Evolutionary conservation across 495 filamentous ascomycete species (phyloP), one percentile per base, ranked within the genome.

Genomic region (Penicillium paradoxum): DNA sequence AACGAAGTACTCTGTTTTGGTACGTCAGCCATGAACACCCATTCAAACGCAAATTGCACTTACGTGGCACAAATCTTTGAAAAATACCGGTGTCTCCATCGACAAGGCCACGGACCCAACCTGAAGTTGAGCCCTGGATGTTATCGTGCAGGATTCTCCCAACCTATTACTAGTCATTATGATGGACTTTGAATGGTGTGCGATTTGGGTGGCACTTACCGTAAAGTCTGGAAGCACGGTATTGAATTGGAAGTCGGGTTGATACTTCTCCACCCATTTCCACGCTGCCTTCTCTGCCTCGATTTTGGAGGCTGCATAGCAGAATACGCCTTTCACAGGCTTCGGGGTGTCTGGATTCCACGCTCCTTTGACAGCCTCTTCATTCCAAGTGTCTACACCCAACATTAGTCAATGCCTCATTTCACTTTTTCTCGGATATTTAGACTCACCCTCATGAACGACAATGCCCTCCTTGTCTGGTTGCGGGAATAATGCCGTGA

Each of bases 261-360:
- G 68, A 13, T 80, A 43, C 41, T 78, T 68, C 17, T 75, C 64
- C 3, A 77, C 55, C 54, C 82, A 85, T 42, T 72, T 65, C 80
- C 78, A 85, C 1, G 79, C 57, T 3, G 67, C 64, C 34, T 65
- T 73, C 62, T 86, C 83, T 0, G 71, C 75, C 29, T 74, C 69
- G 1, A 72, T 75, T 56, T 87, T 85, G 53, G 75, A 77, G 0
- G 79, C 79, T 0, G 61, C 58, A 53, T 87, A 83, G 1, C 79
- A 68, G 83, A 2, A 81, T 0, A 73, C 0, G 61, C 66, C 40
- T 19, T 22, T 51, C 19, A 62, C 2, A 18, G 19, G 5, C 34
- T 21, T 0, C n/a, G 17, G 54, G 5, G 49, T 45, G 14, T 42
- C 24, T 65, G 0, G 63, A 38, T 61, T 45, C 70, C 71, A 82